Evolutionary conservation across 2,329 filamentous ascomycete species (phyloP).

Genomic region (Diaporthe caulivora): DNA sequence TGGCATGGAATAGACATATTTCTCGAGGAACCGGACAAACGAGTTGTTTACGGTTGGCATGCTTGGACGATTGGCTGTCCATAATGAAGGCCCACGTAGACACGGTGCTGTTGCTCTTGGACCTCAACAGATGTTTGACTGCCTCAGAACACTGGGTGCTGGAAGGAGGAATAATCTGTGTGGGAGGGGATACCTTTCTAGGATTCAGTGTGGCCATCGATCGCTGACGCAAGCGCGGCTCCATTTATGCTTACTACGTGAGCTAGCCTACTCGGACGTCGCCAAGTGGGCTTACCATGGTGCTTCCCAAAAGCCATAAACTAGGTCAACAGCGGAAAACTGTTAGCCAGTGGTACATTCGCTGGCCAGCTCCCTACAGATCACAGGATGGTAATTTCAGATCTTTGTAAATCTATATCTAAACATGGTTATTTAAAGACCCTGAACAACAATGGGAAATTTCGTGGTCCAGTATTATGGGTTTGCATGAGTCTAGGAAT

Average conservation of each 20-base stretch:
- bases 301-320: neutral
- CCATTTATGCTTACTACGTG: neutral
- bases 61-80: neutral
- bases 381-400: no score
- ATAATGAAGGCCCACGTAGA: neutral
- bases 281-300: neutral
- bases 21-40: conserved; percentile 40
- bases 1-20: conserved; percentile 42
- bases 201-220: neutral
- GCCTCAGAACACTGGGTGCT: fast-evolving
- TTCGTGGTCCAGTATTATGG: neutral
- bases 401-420: no score
- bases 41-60: conserved; percentile 37
- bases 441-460: neutral
- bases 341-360: no score
- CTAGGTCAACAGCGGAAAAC: neutral
- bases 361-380: no score
- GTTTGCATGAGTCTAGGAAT: neutral
- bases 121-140: fast-evolving
- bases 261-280: neutral
- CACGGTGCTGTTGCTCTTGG: neutral
- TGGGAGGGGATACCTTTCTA: neutral
- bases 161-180: neutral
- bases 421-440: no score
- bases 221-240: neutral